These are phyloP conservation scores for Leccinum obscurum DNA, from an alignment of 768 basidiomycete species.

Conservation along the genomic window DNA sequence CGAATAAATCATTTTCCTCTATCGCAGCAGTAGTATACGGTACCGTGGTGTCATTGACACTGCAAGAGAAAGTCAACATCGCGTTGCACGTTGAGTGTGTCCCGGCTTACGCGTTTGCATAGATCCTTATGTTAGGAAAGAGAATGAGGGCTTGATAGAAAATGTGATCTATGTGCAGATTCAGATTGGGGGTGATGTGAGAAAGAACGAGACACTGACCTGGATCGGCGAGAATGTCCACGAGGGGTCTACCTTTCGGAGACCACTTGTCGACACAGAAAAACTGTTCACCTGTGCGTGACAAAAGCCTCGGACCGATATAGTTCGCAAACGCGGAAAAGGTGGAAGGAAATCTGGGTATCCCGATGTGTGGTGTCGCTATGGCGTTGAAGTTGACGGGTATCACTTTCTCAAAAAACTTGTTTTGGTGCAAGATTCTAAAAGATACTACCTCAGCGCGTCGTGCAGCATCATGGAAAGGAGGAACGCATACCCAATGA, in stretches of 20 bases:
- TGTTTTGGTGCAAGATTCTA: slow-evolving; percentile 63
- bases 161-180: slow-evolving; percentile 50
- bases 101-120: slow-evolving; percentile 69
- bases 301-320: slow-evolving; percentile 69
- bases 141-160: slow-evolving; percentile 71
- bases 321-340: slow-evolving; percentile 51
- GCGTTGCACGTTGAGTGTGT: background rate
- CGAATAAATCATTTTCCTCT: slow-evolving; percentile 66
- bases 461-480: background rate
- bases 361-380: slow-evolving; percentile 82
- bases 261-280: slow-evolving; percentile 75
- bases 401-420: slow-evolving; percentile 68
- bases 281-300: slow-evolving; percentile 80
- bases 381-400: slow-evolving; percentile 84
- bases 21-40: slow-evolving; percentile 81
- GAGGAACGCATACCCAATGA: slow-evolving; percentile 56
- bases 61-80: slow-evolving; percentile 25
- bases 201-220: slow-evolving; percentile 37
- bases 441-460: slow-evolving; percentile 4
- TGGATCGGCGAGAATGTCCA: slow-evolving; percentile 82
- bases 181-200: background rate
- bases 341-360: slow-evolving; percentile 61
- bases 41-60: slow-evolving; percentile 76
- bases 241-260: slow-evolving; percentile 58
- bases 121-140: slow-evolving; percentile 73